Evolutionary conservation across 208 protist genomes (phyloP).

Genomic region (Sergeia podlipaevii): DNA sequence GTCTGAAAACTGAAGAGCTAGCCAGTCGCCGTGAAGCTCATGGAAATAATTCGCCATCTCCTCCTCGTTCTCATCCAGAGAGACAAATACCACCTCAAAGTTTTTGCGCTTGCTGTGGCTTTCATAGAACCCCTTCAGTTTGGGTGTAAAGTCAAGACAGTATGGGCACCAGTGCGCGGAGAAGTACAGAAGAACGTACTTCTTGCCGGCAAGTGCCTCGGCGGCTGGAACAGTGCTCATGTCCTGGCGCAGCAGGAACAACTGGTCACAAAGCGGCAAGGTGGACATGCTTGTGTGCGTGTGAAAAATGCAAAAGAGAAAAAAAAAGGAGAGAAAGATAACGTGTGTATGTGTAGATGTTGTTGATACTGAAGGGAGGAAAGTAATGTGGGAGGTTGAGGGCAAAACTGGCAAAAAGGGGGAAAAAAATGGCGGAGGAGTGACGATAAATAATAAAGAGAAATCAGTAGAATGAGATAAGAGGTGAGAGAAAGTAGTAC

Average conservation of each 20-base stretch:
- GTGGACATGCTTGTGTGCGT: background rate
- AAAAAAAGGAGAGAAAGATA: slow-evolving; percentile 6
- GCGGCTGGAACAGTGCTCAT: slow-evolving; percentile 5
- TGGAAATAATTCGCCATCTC: slow-evolving; percentile 45
- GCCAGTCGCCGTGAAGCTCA: slow-evolving; percentile 42
- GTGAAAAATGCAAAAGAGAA: background rate
- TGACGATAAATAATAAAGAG: too few species aligned
- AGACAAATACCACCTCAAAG: slow-evolving; percentile 62
- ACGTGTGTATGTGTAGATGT: background rate
- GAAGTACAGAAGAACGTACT: slow-evolving; percentile 31
- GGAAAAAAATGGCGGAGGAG: slow-evolving; percentile 1
- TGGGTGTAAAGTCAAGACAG: slow-evolving; percentile 64
- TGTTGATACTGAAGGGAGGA: background rate
- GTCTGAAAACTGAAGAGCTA: slow-evolving; percentile 34
- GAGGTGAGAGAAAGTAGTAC: too few species aligned
- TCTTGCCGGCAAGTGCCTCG: slow-evolving; percentile 12
- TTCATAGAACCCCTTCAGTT: slow-evolving; percentile 53
- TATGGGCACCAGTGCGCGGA: slow-evolving; percentile 51
- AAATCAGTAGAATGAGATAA: too few species aligned
- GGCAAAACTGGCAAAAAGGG: too few species aligned
- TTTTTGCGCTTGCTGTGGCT: slow-evolving; percentile 21
- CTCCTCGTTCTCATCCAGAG: slow-evolving; percentile 31
- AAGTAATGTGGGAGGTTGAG: slow-evolving; percentile 4
- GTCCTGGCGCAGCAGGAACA: slow-evolving; percentile 13
- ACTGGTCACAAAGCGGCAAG: too few species aligned